Base-by-base conservation (phyloP, 305 asterid genomes). In the Fraxinus platypoda region DNA sequence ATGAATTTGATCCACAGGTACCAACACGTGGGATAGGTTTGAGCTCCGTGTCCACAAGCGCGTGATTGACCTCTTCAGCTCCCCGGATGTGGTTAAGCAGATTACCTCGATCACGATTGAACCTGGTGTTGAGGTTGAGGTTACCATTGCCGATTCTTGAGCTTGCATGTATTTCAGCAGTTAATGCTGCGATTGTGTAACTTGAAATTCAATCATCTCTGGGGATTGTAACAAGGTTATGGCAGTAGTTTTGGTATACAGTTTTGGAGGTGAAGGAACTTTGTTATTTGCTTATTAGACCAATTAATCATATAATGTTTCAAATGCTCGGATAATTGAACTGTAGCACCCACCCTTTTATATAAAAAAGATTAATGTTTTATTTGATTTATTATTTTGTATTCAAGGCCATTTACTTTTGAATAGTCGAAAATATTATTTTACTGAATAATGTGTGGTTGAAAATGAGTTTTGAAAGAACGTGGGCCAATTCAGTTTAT, bases 51-150 rank as follows among this genome's bases (percentile, higher is more conserved):
- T 91, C 35, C 94, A 91, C 89, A 91, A 91, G 79, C 86, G 92
- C 1, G 88, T 91, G 76, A 89, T 91, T 2, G 92, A 91, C 75
- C 90, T 91, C 49, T 91, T 89, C 89, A 91, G 94, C 68, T 91
- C 94, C 23, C 92, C 94, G 1, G 94, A 91, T 30, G 94, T 91
- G 2, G 94, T 91, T 81, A 91, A 91, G 89, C 94, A 91, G 88
- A 91, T 91, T 64, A 91, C 94, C 84, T 91, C 92, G 3, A 91
- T 91, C 57, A 88, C 92, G 0, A 91, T 91, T 2, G 94, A 91
- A 87, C 94, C 94, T 72, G 94, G 94, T 81, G 94, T 91, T 0
- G 92, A 91, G 88, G 94, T 91, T 31, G 94, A 91, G 83, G 94
- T 91, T 33, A 91, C 92, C 80, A 91, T 91, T 59, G 94, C 94